Conservation (phyloP, 208 protist species). For the Wallacemonas sp. region DNA sequence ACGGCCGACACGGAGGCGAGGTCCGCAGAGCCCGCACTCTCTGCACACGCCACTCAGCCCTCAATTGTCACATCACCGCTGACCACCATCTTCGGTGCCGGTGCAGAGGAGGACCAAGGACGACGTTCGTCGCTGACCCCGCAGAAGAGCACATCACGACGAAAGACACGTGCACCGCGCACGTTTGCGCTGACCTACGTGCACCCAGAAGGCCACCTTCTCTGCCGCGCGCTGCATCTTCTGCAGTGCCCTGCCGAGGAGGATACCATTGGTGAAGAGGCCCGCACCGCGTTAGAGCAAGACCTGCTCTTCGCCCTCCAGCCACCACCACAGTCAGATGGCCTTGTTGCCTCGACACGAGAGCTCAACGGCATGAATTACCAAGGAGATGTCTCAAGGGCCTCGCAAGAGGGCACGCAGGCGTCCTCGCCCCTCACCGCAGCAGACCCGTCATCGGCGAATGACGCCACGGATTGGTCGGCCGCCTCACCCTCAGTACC, state of each 20-base stretch:
- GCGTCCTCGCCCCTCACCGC: no score
- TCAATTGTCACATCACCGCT: not conserved
- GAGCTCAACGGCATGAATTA: no score
- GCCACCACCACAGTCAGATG: not conserved
- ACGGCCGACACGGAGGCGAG: no score
- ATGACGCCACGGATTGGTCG: not conserved
- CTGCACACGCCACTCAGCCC: not conserved
- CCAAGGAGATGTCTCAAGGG: no score
- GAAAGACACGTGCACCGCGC: conserved; percentile 16
- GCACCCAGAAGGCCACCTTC: conserved; percentile 60
- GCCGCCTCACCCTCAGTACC: not conserved
- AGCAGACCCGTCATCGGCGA: no score
- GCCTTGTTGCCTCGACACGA: no score
- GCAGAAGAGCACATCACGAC: not conserved
- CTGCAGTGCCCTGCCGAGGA: conserved; percentile 21
- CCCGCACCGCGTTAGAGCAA: conserved; percentile 38
- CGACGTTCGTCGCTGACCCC: not conserved
- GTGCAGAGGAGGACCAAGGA: not conserved
- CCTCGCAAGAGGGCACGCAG: no score
- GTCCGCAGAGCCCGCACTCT: not conserved
- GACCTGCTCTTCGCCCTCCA: conserved; percentile 47
- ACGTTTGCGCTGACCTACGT: conserved; percentile 56
- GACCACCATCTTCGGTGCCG: not conserved
- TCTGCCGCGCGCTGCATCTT: conserved; percentile 56
- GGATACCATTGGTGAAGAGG: conserved; percentile 20